phyloP scores from a whole-genome alignment of 2,329 filamentous ascomycete species.

The Knufia fluminis region DNA sequence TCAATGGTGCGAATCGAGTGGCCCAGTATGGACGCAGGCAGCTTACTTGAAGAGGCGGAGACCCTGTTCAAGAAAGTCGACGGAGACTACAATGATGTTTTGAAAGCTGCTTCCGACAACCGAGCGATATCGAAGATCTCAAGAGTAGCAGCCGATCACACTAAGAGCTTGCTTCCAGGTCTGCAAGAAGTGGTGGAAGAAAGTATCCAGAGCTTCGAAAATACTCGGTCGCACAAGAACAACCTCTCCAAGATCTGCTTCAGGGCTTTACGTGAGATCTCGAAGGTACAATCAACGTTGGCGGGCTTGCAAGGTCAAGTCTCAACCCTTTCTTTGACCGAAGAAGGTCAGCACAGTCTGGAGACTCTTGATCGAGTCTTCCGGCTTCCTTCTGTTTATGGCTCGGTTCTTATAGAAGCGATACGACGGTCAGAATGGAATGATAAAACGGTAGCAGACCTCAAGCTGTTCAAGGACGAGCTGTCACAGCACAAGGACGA shows the following conservation, averaged over 20 bases:
- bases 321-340: slow-evolving; percentile 58
- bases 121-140: slow-evolving; percentile 54
- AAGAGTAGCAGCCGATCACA: slow-evolving; percentile 56
- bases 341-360: slow-evolving; percentile 70
- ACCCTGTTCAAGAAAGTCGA: slow-evolving; percentile 77
- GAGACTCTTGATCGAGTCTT: slow-evolving; percentile 71
- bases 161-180: slow-evolving; percentile 53
- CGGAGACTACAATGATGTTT: slow-evolving; percentile 71
- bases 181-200: slow-evolving; percentile 49
- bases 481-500: slow-evolving; percentile 89
- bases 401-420: slow-evolving; percentile 77
- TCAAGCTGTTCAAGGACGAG: slow-evolving; percentile 79
- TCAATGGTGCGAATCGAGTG: slow-evolving; percentile 11
- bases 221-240: slow-evolving; percentile 60
- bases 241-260: slow-evolving; percentile 42
- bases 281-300: slow-evolving; percentile 67
- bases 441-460: slow-evolving; percentile 81
- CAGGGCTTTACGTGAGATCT: slow-evolving; percentile 75
- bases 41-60: slow-evolving; percentile 56
- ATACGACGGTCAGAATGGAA: slow-evolving; percentile 82
- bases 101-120: slow-evolving; percentile 58
- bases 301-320: slow-evolving; percentile 64
- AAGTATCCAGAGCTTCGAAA: slow-evolving; percentile 47
- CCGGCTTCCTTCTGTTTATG: slow-evolving; percentile 79
- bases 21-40: slow-evolving; percentile 17